phyloP scores from a whole-genome alignment of 495 filamentous ascomycete species.

The Neurospora sp. region DNA sequence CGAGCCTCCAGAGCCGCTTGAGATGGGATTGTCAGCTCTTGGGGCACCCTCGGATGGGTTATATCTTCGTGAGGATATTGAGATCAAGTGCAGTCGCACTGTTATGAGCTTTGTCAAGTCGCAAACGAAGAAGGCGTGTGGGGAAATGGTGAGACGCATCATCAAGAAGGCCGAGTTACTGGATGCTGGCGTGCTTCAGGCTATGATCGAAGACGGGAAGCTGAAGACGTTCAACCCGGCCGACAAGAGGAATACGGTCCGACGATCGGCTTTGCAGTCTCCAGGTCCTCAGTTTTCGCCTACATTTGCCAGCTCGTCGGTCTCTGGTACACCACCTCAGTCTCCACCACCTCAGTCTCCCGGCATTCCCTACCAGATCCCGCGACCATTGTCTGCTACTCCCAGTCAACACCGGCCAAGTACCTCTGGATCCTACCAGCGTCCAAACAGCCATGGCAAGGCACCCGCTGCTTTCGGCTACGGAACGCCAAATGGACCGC shows the following conservation, averaged over 20 bases:
- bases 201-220: conserved; percentile 41
- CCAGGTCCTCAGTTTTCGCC: conserved; percentile 19
- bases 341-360: conserved; percentile 23
- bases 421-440: background rate
- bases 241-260: conserved; percentile 23
- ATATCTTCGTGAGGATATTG: conserved; percentile 65
- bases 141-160: conserved; percentile 53
- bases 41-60: conserved; percentile 52
- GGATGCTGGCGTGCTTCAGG: conserved; percentile 36
- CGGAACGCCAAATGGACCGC: conserved; percentile 5
- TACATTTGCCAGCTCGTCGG: conserved; percentile 6
- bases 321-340: conserved; percentile 11
- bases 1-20: conserved; percentile 46
- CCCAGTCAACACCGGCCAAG: conserved; percentile 7
- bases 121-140: conserved; percentile 55
- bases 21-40: conserved; percentile 43
- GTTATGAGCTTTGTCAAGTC: conserved; percentile 58
- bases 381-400: conserved; percentile 23
- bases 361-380: conserved; percentile 30
- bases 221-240: conserved; percentile 40
- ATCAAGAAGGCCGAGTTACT: conserved; percentile 54
- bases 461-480: conserved; percentile 3
- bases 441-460: background rate
- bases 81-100: conserved; percentile 62
- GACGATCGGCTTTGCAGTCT: conserved; percentile 20